Percentiles rank a stretch among this genome's conserved stretches.
These are phyloP conservation scores for Ustilago esculenta DNA, from an alignment of 1,284 basidiomycete species.

Conservation along the genomic window DNA sequence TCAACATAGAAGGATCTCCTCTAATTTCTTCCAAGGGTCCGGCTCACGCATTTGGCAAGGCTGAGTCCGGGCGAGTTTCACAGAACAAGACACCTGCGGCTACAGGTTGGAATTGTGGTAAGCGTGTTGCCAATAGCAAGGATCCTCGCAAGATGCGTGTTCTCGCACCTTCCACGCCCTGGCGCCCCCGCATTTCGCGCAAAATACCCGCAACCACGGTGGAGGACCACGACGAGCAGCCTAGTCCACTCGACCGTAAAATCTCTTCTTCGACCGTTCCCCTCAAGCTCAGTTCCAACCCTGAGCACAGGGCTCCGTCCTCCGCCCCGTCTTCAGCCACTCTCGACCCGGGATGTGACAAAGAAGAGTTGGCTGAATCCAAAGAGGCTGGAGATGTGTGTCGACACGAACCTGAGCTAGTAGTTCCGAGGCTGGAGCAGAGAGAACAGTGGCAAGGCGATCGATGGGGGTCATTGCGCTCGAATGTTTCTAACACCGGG, in stretches of 20 bases:
- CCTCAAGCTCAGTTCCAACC: constrained; percentile 11
- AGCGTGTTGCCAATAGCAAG: constrained; percentile 11
- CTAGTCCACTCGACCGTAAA: constrained; percentile 35
- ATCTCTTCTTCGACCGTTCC: not conserved
- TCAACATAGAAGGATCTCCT: constrained; percentile 11
- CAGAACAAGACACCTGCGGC: not conserved
- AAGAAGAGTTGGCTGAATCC: too few relatives aligned
- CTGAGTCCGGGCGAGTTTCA: not conserved
- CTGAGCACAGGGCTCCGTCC: constrained; percentile 4
- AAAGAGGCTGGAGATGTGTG: constrained; percentile 9
- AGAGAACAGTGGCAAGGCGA: constrained; percentile 10
- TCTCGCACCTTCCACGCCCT: constrained; percentile 22
- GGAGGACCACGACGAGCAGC: constrained; percentile 5
- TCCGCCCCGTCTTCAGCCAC: constrained; percentile 30
- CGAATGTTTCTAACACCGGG: not conserved
- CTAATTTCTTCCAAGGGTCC: not conserved
- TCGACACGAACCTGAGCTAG: constrained; percentile 12
- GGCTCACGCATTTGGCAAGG: not conserved
- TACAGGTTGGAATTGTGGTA: constrained; percentile 3
- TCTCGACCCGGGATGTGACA: constrained; percentile 14
- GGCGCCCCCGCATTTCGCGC: constrained; percentile 34
- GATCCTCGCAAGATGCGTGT: constrained; percentile 15
- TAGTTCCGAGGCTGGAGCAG: constrained; percentile 15
- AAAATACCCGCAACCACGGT: constrained; percentile 1
- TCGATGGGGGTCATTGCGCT: constrained; percentile 15